A percentile compares a stretch with the other conserved stretches of the same genome.
These are phyloP conservation scores for Diplodia mutila DNA, from an alignment of 2,329 filamentous ascomycete genomes.

Conservation along the genomic window DNA sequence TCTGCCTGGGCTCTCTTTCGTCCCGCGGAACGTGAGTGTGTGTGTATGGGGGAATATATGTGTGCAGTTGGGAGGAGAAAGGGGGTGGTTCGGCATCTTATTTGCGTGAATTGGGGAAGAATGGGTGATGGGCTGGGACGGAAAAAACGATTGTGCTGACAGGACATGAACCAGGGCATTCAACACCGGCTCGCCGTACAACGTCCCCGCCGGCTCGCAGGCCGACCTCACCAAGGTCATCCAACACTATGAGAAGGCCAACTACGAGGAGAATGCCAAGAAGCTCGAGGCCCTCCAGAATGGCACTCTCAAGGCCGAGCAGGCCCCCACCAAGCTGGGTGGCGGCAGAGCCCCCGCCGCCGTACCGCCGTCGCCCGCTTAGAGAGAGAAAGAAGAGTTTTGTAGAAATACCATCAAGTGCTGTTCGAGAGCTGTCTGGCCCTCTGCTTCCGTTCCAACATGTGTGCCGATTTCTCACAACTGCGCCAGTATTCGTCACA, in stretches of 20 bases:
- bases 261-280: constrained; percentile 60
- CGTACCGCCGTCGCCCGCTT: not conserved
- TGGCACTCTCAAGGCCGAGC: constrained; percentile 38
- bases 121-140: not conserved
- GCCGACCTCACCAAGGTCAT: constrained; percentile 64
- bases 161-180: constrained; percentile 55
- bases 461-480: not conserved
- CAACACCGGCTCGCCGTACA: constrained; percentile 66
- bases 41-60: too few relatives aligned
- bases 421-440: constrained; percentile 3
- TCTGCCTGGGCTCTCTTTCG: too few relatives aligned
- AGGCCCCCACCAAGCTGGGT: constrained; percentile 23
- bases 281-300: constrained; percentile 53
- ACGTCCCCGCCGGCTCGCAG: constrained; percentile 64
- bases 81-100: not conserved
- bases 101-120: too few relatives aligned
- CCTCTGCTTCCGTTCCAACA: not conserved
- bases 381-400: not conserved
- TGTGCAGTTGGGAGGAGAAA: too few relatives aligned
- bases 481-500: not conserved
- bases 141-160: constrained; percentile 24
- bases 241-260: constrained; percentile 64
- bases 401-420: constrained; percentile 9
- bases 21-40: too few relatives aligned
- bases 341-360: not conserved